A percentile compares a stretch with the other conserved stretches of the same genome.
Evolutionary conservation across 192 early-diverging fungal species (phyloP).

Genomic region (Umbelopsis vinacea): DNA sequence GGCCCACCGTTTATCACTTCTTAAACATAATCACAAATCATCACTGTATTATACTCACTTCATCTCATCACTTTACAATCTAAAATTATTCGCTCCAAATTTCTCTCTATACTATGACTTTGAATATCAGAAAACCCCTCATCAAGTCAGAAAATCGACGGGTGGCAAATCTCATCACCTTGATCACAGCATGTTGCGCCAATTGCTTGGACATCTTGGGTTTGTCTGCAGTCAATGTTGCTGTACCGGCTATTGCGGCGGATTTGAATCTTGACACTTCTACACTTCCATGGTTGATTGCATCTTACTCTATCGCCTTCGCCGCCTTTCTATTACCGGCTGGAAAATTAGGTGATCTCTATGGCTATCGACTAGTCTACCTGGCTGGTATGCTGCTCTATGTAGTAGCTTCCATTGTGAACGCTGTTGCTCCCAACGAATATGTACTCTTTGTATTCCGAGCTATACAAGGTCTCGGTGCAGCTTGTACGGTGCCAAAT

Average conservation of each 20-base stretch:
- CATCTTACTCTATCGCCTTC: constrained; percentile 39
- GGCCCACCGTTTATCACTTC: too few species aligned
- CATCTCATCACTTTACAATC: too few species aligned
- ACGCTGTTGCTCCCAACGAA: constrained; percentile 39
- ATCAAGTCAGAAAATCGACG: neutral
- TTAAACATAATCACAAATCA: too few species aligned
- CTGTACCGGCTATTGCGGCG: constrained; percentile 36
- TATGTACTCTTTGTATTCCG: constrained; percentile 46
- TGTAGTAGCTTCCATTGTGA: constrained; percentile 37
- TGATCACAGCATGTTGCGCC: constrained; percentile 41
- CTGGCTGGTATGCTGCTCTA: constrained; percentile 42
- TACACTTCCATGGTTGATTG: constrained; percentile 29
- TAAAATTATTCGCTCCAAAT: too few species aligned
- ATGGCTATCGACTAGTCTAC: constrained; percentile 41
- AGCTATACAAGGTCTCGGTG: constrained; percentile 45
- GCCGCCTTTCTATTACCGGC: constrained; percentile 42
- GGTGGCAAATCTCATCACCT: constrained; percentile 18
- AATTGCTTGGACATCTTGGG: constrained; percentile 46
- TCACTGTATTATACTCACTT: too few species aligned
- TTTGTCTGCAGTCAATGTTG: constrained; percentile 46
- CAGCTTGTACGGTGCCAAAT: constrained; percentile 46
- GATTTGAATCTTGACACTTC: neutral
- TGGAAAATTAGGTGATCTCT: constrained; percentile 43
- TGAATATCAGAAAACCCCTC: too few species aligned
- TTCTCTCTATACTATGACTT: neutral